Evolutionary conservation across 2,329 filamentous ascomycete species (phyloP).

Genomic region (Scedosporium dehoogii): DNA sequence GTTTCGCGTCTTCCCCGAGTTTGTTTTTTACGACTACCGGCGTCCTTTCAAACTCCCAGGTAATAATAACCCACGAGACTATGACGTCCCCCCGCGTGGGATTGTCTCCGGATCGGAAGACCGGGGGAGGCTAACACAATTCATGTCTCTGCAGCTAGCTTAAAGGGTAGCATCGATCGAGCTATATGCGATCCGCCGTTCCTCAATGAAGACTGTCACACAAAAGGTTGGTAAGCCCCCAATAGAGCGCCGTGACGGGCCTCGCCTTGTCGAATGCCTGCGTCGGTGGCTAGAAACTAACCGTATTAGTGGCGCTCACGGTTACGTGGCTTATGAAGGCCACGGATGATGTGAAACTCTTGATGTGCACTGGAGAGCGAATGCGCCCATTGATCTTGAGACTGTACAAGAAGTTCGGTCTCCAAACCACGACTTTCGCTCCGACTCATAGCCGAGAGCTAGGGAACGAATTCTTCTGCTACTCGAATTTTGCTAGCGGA

Average conservation of each 20-base stretch:
- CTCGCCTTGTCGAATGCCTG: background rate
- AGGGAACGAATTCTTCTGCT: constrained; percentile 74
- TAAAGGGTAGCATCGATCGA: constrained; percentile 57
- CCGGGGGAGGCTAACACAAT: background rate
- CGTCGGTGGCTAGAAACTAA: background rate
- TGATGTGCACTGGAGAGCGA: constrained; percentile 69
- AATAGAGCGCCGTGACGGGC: background rate
- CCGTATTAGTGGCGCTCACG: constrained; percentile 54
- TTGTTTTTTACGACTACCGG: constrained; percentile 64
- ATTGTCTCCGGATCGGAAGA: background rate
- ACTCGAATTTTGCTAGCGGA: constrained; percentile 63
- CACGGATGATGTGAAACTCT: constrained; percentile 28
- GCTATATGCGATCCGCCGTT: constrained; percentile 74
- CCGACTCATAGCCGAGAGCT: constrained; percentile 61
- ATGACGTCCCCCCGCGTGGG: too few species aligned
- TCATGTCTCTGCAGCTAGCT: constrained; percentile 23
- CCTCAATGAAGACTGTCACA: constrained; percentile 70
- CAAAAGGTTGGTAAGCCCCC: constrained; percentile 45
- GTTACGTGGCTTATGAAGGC: constrained; percentile 59
- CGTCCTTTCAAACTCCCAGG: constrained; percentile 56
- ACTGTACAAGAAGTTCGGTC: constrained; percentile 55
- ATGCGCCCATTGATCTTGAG: constrained; percentile 56
- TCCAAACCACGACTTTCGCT: constrained; percentile 57
- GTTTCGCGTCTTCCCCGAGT: constrained; percentile 66
- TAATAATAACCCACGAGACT: constrained; percentile 17